phyloP scores from a whole-genome alignment of 23 red algal species.

The Gracilariopsis chorda region DNA sequence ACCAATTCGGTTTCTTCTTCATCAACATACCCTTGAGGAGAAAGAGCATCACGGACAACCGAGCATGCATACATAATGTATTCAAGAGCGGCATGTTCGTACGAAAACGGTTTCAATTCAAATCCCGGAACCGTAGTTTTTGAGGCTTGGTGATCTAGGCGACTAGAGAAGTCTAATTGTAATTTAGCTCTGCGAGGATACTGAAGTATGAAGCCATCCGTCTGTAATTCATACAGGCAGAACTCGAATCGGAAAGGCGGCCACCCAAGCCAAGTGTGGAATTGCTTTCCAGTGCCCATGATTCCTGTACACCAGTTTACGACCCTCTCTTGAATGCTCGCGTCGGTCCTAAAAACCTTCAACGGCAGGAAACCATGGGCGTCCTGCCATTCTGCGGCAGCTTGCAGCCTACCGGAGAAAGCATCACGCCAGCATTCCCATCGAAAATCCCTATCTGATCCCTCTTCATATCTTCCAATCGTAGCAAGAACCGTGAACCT shows the following conservation, averaged over 20 bases:
- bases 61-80: constrained; percentile 19
- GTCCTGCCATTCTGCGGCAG: constrained; percentile 9
- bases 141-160: not conserved
- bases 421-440: constrained; percentile 57
- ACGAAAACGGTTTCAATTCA: not conserved
- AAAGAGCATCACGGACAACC: not conserved
- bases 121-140: not conserved
- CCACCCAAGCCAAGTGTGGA: constrained; percentile 32
- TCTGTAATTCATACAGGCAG: constrained; percentile 27
- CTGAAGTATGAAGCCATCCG: not conserved
- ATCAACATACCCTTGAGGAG: not conserved
- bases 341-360: not conserved
- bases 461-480: constrained; percentile 7
- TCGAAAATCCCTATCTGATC: not conserved
- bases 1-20: not conserved
- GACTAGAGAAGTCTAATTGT: not conserved
- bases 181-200: not conserved
- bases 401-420: constrained; percentile 33
- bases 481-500: not conserved
- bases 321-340: not conserved
- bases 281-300: not conserved
- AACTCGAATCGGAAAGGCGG: constrained; percentile 34
- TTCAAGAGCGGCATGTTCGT: not conserved
- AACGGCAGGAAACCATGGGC: not conserved
- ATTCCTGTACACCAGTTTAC: not conserved